Evolutionary conservation across 257 asterid genomes (phyloP).

Genomic region (Ballota nigra): DNA sequence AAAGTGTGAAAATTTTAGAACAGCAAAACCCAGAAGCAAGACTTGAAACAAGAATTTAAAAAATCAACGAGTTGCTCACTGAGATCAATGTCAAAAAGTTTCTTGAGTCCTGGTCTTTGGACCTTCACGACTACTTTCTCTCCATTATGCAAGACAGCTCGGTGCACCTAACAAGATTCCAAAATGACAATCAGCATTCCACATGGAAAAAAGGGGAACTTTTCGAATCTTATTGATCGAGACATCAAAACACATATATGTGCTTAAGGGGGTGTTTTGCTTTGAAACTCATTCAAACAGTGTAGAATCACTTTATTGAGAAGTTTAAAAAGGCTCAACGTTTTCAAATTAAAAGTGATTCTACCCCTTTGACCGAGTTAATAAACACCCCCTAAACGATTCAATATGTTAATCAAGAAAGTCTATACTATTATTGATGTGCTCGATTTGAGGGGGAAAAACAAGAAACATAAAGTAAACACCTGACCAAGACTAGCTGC

Average conservation of each 20-base stretch:
- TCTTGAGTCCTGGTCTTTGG: slow-evolving; percentile 93
- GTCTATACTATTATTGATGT: background rate
- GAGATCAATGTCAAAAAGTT: slow-evolving; percentile 88
- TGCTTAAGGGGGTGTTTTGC: too few relatives aligned
- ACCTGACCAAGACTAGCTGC: slow-evolving; percentile 99
- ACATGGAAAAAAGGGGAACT: background rate
- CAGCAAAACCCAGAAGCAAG: background rate
- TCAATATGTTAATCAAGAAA: background rate
- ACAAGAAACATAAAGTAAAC: slow-evolving; percentile 40
- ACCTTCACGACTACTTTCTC: slow-evolving; percentile 91
- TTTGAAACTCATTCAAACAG: too few relatives aligned
- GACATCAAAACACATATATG: background rate
- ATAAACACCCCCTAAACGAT: too few relatives aligned
- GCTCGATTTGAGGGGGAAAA: background rate
- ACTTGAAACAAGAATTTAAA: too few relatives aligned
- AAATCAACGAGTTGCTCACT: slow-evolving; percentile 36
- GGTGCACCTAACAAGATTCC: slow-evolving; percentile 66
- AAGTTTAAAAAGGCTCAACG: too few relatives aligned
- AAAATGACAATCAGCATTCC: slow-evolving; percentile 31
- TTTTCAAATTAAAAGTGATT: too few relatives aligned
- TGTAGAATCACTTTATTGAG: too few relatives aligned
- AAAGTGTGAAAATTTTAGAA: slow-evolving; percentile 21
- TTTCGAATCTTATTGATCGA: background rate
- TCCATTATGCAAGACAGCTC: slow-evolving; percentile 88
- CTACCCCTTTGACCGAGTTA: too few relatives aligned